Evolutionary conservation across 2,329 filamentous ascomycete genomes (phyloP).

Genomic region (Dactylellina leptospora): DNA sequence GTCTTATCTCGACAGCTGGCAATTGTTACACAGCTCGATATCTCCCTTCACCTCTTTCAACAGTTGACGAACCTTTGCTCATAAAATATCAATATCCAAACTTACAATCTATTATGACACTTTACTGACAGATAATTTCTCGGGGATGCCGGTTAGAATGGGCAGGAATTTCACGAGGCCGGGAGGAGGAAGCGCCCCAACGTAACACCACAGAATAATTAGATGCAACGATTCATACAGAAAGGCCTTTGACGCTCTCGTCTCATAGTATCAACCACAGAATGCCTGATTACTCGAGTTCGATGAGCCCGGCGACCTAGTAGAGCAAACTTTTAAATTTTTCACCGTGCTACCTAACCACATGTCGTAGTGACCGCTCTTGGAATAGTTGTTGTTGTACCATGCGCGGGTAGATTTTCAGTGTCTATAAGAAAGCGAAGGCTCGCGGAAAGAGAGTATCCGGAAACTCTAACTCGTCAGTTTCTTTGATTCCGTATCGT

Average conservation of each 20-base stretch:
- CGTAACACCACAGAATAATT: too few species aligned
- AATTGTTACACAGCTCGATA: slow-evolving; percentile 20
- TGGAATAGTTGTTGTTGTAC: slow-evolving; percentile 10
- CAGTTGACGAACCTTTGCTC: neutral
- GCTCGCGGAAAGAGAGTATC: slow-evolving; percentile 1
- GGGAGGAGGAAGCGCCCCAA: too few species aligned
- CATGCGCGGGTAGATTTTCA: slow-evolving; percentile 1
- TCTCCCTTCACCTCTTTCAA: neutral
- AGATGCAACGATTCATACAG: too few species aligned
- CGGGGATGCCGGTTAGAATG: too few species aligned
- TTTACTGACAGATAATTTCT: too few species aligned
- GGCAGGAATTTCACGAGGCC: too few species aligned
- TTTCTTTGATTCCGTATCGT: slow-evolving; percentile 2
- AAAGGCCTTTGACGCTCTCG: too few species aligned
- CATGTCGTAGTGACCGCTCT: slow-evolving; percentile 1
- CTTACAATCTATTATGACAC: too few species aligned
- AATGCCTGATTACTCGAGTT: too few species aligned
- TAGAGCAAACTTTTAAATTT: neutral
- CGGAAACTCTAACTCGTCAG: slow-evolving; percentile 27
- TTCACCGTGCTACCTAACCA: slow-evolving; percentile 12
- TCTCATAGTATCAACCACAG: too few species aligned
- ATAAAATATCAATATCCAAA: too few species aligned
- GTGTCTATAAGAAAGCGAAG: slow-evolving; percentile 47
- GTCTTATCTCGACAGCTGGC: slow-evolving; percentile 24
- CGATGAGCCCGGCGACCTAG: too few species aligned